A percentile compares a stretch with the other conserved stretches of the same genome.
Evolutionary conservation across 116 monocot species (phyloP).

Genomic region (Dioscorea cayenensis): DNA sequence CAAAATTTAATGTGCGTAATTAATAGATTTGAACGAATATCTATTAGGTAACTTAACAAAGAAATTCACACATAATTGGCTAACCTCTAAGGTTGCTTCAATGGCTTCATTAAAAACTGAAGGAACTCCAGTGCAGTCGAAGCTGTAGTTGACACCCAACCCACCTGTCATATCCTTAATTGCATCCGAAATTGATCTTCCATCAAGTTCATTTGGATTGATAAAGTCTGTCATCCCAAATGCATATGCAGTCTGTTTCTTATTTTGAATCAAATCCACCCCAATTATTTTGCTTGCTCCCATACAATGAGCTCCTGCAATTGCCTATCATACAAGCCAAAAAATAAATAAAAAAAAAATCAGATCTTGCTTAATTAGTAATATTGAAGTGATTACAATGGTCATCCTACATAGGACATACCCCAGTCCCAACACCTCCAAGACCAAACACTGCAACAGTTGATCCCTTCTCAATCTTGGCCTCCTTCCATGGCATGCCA

Average conservation of each 20-base stretch:
- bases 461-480: constrained; percentile 20
- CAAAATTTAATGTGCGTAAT: too few species aligned
- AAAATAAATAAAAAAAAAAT: too few species aligned
- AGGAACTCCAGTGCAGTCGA: constrained; percentile 14
- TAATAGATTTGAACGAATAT: too few species aligned
- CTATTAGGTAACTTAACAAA: neutral
- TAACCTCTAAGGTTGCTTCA: constrained; percentile 13
- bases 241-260: constrained; percentile 13
- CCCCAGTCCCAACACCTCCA: constrained; percentile 38
- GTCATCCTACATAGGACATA: constrained; percentile 1
- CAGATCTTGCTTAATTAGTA: too few species aligned
- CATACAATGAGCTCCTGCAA: constrained; percentile 14
- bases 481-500: constrained; percentile 37
- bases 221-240: constrained; percentile 36
- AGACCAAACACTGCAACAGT: constrained; percentile 32
- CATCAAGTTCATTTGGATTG: constrained; percentile 17
- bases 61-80: neutral
- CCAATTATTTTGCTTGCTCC: constrained; percentile 35
- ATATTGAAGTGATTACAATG: too few species aligned
- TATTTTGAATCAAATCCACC: constrained; percentile 25
- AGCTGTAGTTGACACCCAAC: constrained; percentile 31
- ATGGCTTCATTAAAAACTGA: neutral
- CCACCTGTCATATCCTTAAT: constrained; percentile 28
- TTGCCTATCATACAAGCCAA: constrained; percentile 10
- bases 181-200: constrained; percentile 8